Conservation (phyloP, 306 rosid species). For the Dalbergia cochinchinensis region DNA sequence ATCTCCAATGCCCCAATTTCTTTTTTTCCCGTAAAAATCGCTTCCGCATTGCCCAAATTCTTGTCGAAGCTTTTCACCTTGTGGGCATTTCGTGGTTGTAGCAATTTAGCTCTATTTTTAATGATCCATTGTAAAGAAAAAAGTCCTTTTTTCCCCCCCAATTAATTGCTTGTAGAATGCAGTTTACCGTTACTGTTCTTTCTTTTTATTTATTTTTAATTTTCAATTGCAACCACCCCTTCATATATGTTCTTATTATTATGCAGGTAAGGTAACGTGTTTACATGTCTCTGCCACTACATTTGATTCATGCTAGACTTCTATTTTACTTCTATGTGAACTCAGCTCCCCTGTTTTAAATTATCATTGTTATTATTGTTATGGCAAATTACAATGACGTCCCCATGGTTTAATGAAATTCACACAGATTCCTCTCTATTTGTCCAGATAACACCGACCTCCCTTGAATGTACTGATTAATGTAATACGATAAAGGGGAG, state of each 20-base stretch:
- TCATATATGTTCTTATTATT: constrained; percentile 12
- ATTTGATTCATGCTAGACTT: constrained; percentile 22
- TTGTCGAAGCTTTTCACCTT: constrained; percentile 12
- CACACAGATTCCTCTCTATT: too few species aligned
- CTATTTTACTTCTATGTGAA: neutral
- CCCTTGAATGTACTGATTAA: too few species aligned
- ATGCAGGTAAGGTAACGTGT: constrained; percentile 1
- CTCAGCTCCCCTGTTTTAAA: constrained; percentile 11
- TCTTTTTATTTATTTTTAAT: neutral
- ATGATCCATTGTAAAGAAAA: neutral
- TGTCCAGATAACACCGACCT: too few species aligned
- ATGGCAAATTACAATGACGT: too few species aligned
- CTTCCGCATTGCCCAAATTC: constrained; percentile 1
- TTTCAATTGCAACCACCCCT: neutral
- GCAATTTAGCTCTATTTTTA: neutral
- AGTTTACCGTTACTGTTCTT: neutral
- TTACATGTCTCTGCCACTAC: neutral
- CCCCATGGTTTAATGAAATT: too few species aligned
- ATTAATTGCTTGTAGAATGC: neutral
- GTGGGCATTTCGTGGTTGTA: constrained; percentile 40
- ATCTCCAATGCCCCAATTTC: neutral
- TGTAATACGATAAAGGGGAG: too few species aligned
- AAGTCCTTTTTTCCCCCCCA: neutral
- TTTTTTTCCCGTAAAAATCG: constrained; percentile 10
- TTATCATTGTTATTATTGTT: too few species aligned